These are phyloP conservation scores for Tricholomella constricta DNA, from an alignment of 768 basidiomycete species.

Conservation along the genomic window DNA sequence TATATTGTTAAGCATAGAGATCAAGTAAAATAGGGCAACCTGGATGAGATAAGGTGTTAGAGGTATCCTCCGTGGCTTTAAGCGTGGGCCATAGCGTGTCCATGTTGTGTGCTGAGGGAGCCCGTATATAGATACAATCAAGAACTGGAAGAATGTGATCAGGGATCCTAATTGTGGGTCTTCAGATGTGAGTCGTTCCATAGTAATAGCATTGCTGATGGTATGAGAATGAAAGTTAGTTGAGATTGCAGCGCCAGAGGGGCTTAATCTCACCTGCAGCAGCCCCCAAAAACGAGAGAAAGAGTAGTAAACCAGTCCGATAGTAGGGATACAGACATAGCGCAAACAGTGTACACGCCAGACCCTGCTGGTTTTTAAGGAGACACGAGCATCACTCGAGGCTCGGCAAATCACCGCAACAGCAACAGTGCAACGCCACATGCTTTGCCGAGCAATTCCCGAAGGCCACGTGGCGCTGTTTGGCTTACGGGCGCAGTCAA, in stretches of 20 bases:
- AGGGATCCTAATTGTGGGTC: slow-evolving; percentile 77
- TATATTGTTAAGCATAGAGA: slow-evolving; percentile 87
- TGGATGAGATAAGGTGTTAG: slow-evolving; percentile 74
- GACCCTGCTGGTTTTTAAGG: neutral
- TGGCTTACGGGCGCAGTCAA: neutral
- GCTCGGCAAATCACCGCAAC: no score
- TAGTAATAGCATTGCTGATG: slow-evolving; percentile 74
- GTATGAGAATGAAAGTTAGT: neutral
- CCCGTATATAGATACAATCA: slow-evolving; percentile 73
- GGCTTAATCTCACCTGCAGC: slow-evolving; percentile 61
- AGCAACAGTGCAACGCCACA: neutral
- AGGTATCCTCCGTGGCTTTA: slow-evolving; percentile 69
- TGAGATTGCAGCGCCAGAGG: neutral
- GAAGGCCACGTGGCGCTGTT: slow-evolving; percentile 5
- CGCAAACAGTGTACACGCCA: neutral
- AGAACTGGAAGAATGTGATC: slow-evolving; percentile 87
- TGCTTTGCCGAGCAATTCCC: neutral
- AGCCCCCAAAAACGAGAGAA: slow-evolving; percentile 84
- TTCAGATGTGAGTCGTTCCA: slow-evolving; percentile 70
- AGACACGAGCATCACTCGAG: neutral
- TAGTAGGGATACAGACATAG: slow-evolving; percentile 13
- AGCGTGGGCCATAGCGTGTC: slow-evolving; percentile 51
- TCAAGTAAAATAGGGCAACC: slow-evolving; percentile 76
- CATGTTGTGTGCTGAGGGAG: slow-evolving; percentile 63
- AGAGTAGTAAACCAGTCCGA: slow-evolving; percentile 65